Conservation (phyloP, 805 yeast species). For the Candida chauliodis region DNA sequence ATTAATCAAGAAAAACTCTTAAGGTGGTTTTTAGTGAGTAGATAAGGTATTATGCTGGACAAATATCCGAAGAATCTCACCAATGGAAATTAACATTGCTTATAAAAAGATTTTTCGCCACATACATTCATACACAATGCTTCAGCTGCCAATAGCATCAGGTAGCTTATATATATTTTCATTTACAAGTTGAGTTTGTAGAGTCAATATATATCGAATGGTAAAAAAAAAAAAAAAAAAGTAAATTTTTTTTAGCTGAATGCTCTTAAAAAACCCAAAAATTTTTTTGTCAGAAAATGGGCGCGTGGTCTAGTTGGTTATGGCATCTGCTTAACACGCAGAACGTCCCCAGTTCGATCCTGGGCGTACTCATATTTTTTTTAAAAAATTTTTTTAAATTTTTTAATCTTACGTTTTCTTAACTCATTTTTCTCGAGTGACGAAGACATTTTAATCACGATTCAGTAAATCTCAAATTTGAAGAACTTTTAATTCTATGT, state of each 20-base stretch:
- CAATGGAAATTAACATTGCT: not conserved
- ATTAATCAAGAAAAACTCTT: too few species aligned
- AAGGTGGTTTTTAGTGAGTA: too few species aligned
- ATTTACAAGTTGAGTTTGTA: not conserved
- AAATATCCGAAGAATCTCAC: not conserved
- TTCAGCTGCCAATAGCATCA: not conserved
- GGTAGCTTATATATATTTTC: not conserved
- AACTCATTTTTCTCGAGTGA: too few species aligned
- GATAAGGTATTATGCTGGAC: too few species aligned
- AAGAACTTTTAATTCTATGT: too few species aligned
- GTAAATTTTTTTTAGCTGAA: not conserved
- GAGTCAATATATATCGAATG: not conserved
- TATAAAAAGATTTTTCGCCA: not conserved
- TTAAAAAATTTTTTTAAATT: not conserved
- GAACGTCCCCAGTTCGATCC: slow-evolving; percentile 99
- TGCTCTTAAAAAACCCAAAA: not conserved
- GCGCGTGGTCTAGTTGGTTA: slow-evolving; percentile 95
- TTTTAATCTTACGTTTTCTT: too few species aligned
- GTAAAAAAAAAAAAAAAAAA: not conserved
- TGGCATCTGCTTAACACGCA: slow-evolving; percentile 99
- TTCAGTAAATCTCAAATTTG: too few species aligned
- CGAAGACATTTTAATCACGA: too few species aligned
- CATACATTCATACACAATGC: not conserved
- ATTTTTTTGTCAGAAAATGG: not conserved
- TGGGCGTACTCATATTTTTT: slow-evolving; percentile 88